phyloP scores from a whole-genome alignment of 1,284 basidiomycete species.

The Leccinum fuscescens region DNA sequence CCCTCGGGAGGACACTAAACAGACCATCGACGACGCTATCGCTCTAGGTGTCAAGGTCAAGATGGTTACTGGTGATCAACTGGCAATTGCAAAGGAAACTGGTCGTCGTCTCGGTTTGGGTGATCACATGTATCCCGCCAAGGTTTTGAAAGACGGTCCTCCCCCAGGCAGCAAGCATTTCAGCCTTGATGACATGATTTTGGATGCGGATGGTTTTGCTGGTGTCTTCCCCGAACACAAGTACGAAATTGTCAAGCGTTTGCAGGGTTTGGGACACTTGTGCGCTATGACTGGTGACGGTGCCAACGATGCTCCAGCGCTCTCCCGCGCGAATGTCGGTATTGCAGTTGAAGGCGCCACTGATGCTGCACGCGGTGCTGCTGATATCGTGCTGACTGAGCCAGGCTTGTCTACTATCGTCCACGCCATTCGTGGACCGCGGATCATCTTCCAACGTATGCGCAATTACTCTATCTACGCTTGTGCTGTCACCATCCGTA shows the following conservation, averaged over 20 bases:
- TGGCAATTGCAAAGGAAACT: no score
- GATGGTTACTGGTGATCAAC: no score
- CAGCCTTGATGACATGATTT: constrained; percentile 78
- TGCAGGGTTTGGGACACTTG: constrained; percentile 75
- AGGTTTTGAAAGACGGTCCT: constrained; percentile 31
- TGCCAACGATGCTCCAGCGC: constrained; percentile 44
- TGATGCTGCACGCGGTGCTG: constrained; percentile 82
- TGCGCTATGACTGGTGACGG: constrained; percentile 85
- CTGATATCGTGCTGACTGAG: constrained; percentile 57
- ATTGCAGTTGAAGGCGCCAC: constrained; percentile 88
- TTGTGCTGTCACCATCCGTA: no score
- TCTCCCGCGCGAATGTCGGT: constrained; percentile 48
- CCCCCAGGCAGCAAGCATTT: constrained; percentile 65
- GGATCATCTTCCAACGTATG: constrained; percentile 79
- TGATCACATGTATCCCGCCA: no score
- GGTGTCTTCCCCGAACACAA: constrained; percentile 91
- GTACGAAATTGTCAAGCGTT: constrained; percentile 74
- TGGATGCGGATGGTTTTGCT: constrained; percentile 78
- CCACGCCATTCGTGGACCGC: constrained; percentile 81
- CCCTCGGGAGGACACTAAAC: constrained; percentile 97
- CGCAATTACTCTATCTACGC: no score
- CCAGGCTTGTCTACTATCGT: constrained; percentile 86
- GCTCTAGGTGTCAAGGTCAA: constrained; percentile 78
- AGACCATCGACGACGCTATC: constrained; percentile 96
- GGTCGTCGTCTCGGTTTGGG: no score